phyloP scores from a whole-genome alignment of 352 stramenopile species.

The Globisporangium cederbergense region DNA sequence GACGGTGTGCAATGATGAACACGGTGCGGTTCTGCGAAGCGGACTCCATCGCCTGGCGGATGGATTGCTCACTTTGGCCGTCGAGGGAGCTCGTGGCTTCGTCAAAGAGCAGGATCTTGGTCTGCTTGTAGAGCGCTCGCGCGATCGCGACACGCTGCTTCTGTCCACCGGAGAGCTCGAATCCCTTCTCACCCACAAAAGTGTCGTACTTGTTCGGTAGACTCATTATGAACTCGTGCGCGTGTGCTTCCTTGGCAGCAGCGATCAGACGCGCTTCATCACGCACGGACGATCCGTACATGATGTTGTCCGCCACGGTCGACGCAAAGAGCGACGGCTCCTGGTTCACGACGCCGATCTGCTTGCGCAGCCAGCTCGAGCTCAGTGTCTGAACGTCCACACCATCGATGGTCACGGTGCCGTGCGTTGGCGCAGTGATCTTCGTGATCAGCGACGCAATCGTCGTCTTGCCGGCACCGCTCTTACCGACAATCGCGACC shows the following conservation, averaged over 20 bases:
- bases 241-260: slow-evolving; percentile 68
- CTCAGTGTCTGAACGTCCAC: slow-evolving; percentile 66
- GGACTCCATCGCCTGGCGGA: slow-evolving; percentile 60
- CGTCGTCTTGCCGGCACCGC: slow-evolving; percentile 82
- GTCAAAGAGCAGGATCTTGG: slow-evolving; percentile 80
- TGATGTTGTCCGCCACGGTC: slow-evolving; percentile 86
- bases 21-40: slow-evolving; percentile 68
- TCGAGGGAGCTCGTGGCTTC: slow-evolving; percentile 85
- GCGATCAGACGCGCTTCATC: slow-evolving; percentile 55
- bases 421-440: slow-evolving; percentile 59
- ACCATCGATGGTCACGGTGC: slow-evolving; percentile 61
- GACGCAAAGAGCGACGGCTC: slow-evolving; percentile 80
- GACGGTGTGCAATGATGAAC: slow-evolving; percentile 82
- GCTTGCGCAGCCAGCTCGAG: slow-evolving; percentile 71
- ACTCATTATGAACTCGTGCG: slow-evolving; percentile 74
- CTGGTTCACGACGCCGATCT: slow-evolving; percentile 88
- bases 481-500: slow-evolving; percentile 84
- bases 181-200: slow-evolving; percentile 95
- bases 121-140: slow-evolving; percentile 76
- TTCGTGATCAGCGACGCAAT: slow-evolving; percentile 79
- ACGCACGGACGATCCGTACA: slow-evolving; percentile 56
- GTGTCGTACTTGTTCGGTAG: slow-evolving; percentile 95
- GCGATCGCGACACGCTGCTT: slow-evolving; percentile 94
- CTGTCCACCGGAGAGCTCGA: slow-evolving; percentile 95
- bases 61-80: slow-evolving; percentile 75